These are phyloP conservation scores for Eucalyptus albens DNA, from an alignment of 345 rosid genomes.

Conservation along the genomic window DNA sequence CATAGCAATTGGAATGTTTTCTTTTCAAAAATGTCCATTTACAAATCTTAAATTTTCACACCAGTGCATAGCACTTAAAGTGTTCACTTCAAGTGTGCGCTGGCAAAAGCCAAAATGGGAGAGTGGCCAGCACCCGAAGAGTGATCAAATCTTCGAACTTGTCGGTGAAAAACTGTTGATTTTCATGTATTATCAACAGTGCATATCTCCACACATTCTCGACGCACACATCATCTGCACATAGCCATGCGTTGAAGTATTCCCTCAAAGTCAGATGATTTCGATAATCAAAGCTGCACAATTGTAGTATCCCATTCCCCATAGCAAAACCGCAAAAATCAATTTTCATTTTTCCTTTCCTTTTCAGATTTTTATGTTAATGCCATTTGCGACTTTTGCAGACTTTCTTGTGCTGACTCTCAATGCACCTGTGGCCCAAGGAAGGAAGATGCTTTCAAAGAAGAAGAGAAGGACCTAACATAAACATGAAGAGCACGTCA, in stretches of 20 bases:
- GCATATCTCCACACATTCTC: not conserved
- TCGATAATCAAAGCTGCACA: not conserved
- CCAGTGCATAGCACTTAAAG: not conserved
- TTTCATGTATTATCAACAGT: not conserved
- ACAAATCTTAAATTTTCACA: not conserved
- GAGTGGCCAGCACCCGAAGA: not conserved
- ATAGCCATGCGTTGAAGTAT: not conserved
- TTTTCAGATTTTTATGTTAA: too few species aligned
- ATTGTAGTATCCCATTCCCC: not conserved
- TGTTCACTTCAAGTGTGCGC: not conserved
- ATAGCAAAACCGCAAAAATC: too few species aligned
- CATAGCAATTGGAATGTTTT: too few species aligned
- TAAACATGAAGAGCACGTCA: too few species aligned
- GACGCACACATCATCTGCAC: not conserved
- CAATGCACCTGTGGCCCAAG: too few species aligned
- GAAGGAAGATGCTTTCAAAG: too few species aligned
- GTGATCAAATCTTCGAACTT: not conserved
- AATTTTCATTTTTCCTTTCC: too few species aligned
- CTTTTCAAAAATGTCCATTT: not conserved
- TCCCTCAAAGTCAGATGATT: too few species aligned
- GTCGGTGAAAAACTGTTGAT: not conserved
- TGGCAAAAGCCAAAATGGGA: not conserved
- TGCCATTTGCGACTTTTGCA: too few species aligned
- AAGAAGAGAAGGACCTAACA: too few species aligned
- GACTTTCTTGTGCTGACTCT: too few species aligned